Conservation (phyloP, 352 stramenopile species). For the Globisporangium heterothallicum region DNA sequence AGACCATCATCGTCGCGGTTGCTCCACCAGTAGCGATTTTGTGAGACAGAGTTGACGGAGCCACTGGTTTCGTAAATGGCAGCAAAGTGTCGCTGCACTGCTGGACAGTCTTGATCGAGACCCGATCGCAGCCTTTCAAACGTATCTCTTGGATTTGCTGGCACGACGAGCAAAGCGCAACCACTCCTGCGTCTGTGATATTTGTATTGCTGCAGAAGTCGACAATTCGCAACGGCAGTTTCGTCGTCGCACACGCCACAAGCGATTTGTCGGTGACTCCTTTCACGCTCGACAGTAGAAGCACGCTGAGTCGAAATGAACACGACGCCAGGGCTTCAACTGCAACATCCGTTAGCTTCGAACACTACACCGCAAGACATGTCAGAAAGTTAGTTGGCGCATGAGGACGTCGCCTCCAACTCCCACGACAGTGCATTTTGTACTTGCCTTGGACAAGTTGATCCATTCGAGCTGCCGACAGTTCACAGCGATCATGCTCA, state of each 20-base stretch:
- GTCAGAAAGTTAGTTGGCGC: not conserved
- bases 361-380: slow-evolving; percentile 22
- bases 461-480: slow-evolving; percentile 40
- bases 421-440: too few species aligned
- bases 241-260: slow-evolving; percentile 31
- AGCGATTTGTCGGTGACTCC: slow-evolving; percentile 47
- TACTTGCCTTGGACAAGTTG: slow-evolving; percentile 53
- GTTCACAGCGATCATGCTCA: slow-evolving; percentile 41
- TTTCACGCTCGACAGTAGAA: slow-evolving; percentile 34
- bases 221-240: slow-evolving; percentile 33
- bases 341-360: slow-evolving; percentile 38
- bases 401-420: too few species aligned
- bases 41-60: slow-evolving; percentile 26
- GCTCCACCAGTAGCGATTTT: slow-evolving; percentile 34
- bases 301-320: slow-evolving; percentile 29
- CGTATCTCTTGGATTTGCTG: slow-evolving; percentile 47
- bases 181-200: slow-evolving; percentile 49
- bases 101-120: slow-evolving; percentile 34
- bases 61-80: slow-evolving; percentile 34
- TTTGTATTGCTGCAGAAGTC: slow-evolving; percentile 58
- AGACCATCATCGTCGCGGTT: slow-evolving; percentile 24
- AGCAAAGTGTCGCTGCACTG: slow-evolving; percentile 26
- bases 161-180: slow-evolving; percentile 28
- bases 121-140: slow-evolving; percentile 57
- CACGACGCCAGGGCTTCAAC: slow-evolving; percentile 43